Conservation (phyloP, 202 grass and related monocot species). For the Dendrocalamus latiflorus region DNA sequence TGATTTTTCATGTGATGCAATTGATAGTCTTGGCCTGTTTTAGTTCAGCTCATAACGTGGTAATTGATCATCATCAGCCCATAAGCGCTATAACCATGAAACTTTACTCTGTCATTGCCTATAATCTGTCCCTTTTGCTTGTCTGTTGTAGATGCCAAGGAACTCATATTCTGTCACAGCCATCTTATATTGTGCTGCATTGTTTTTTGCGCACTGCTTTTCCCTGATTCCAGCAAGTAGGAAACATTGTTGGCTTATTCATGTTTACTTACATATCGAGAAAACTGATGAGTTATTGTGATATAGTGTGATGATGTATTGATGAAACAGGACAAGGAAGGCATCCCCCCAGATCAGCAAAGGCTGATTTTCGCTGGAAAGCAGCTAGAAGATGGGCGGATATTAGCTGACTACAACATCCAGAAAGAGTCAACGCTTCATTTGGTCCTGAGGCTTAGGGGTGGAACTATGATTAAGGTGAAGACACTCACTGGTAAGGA, state of each 20-base stretch:
- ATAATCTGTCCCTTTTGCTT: not conserved
- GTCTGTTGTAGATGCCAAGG: not conserved
- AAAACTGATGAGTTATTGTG: not conserved
- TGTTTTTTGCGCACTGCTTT: not conserved
- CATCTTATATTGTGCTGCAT: not conserved
- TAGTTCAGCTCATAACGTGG: not conserved
- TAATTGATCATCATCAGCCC: not conserved
- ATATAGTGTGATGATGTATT: not conserved
- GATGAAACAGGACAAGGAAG: constrained; percentile 40
- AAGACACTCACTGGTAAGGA: constrained; percentile 47
- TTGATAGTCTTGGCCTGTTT: not conserved
- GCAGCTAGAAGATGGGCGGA: constrained; percentile 35
- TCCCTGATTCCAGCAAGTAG: not conserved
- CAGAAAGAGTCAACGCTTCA: constrained; percentile 51
- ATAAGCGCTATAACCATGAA: not conserved
- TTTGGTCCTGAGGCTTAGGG: constrained; percentile 39
- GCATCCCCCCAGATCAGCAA: constrained; percentile 36
- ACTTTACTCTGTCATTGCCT: not conserved
- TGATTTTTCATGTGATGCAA: not conserved
- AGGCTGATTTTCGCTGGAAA: constrained; percentile 45
- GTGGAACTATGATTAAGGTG: constrained; percentile 47
- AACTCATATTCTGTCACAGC: not conserved
- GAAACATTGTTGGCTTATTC: not conserved
- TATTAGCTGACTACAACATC: constrained; percentile 47
- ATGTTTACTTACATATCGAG: not conserved